Conservation (phyloP, 352 stramenopile genomes). For the Globisporangium paroecandrum region DNA sequence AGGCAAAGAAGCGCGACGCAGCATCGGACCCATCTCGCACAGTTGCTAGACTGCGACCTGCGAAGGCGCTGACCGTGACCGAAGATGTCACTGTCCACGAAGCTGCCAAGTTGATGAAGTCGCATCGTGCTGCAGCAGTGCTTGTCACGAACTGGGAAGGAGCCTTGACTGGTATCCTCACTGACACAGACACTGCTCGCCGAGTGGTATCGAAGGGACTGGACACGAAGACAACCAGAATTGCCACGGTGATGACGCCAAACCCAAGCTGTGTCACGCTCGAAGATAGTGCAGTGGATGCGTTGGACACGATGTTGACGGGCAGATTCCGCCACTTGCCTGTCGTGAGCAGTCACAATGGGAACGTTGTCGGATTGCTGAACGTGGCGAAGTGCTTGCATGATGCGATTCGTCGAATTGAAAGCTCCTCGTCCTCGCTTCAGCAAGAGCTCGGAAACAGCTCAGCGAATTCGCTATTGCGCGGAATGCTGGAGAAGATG, state of each 20-base stretch:
- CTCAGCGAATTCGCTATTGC: conserved; percentile 54
- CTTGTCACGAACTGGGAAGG: conserved; percentile 88
- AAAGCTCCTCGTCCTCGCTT: conserved; percentile 79
- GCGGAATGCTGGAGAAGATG: conserved; percentile 86
- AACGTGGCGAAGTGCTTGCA: conserved; percentile 99
- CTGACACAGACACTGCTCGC: conserved; percentile 86
- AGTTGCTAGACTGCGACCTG: conserved; percentile 72
- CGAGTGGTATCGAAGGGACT: conserved; percentile 78
- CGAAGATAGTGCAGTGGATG: conserved; percentile 80
- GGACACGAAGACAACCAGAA: conserved; percentile 57
- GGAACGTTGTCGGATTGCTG: conserved; percentile 92
- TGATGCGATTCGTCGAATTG: conserved; percentile 97
- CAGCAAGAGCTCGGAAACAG: conserved; percentile 76
- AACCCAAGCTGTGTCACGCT: conserved; percentile 80
- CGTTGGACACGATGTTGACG: conserved; percentile 83
- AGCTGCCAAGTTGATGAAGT: conserved; percentile 89
- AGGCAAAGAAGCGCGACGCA: conserved; percentile 48
- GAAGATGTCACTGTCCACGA: conserved; percentile 81
- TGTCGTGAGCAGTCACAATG: conserved; percentile 82
- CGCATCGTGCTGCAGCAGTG: conserved; percentile 88
- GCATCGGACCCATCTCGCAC: conserved; percentile 54
- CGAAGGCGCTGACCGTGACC: conserved; percentile 87
- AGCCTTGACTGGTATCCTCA: conserved; percentile 93
- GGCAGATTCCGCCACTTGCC: conserved; percentile 96
- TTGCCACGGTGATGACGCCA: conserved; percentile 82